Percentiles rank a stretch among this genome's conserved stretches.
Conservation (phyloP, 495 filamentous ascomycete species). For the Baudoinia panamericana region DNA sequence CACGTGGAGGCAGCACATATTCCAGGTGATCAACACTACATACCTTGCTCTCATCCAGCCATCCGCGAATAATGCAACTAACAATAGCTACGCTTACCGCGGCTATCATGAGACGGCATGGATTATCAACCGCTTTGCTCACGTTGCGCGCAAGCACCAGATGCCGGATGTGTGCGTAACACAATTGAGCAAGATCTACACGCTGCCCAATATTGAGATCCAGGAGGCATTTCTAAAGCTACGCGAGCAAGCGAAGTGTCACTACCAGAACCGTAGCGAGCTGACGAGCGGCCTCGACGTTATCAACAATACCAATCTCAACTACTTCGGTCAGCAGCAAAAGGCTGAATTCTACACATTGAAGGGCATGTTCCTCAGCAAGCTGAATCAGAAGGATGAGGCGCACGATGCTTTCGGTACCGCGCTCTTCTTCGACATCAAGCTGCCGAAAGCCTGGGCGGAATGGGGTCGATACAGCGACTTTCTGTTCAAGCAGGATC, state of each 20-base stretch:
- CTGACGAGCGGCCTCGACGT: slow-evolving; percentile 88
- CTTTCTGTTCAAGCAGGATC: slow-evolving; percentile 79
- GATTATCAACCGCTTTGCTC: slow-evolving; percentile 99
- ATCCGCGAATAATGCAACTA: slow-evolving; percentile 51
- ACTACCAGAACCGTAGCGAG: slow-evolving; percentile 89
- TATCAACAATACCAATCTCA: slow-evolving; percentile 98
- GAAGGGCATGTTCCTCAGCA: slow-evolving; percentile 98
- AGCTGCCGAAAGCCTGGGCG: slow-evolving; percentile 93
- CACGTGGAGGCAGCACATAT: slow-evolving; percentile 98
- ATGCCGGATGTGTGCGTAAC: slow-evolving; percentile 94
- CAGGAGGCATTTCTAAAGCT: slow-evolving; percentile 98
- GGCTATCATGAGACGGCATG: slow-evolving; percentile 98
- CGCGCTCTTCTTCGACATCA: slow-evolving; percentile 87
- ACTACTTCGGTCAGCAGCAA: slow-evolving; percentile 89
- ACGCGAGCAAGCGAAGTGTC: slow-evolving; percentile 92
- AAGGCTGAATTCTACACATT: slow-evolving; percentile 98
- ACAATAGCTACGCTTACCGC: slow-evolving; percentile 87
- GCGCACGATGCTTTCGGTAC: slow-evolving; percentile 89
- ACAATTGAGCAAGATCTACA: slow-evolving; percentile 95
- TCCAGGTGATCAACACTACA: slow-evolving; percentile 87
- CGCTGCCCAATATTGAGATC: slow-evolving; percentile 96
- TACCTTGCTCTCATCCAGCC: slow-evolving; percentile 78
- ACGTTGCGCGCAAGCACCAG: slow-evolving; percentile 93
- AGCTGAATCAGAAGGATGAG: slow-evolving; percentile 74
- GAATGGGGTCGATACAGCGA: slow-evolving; percentile 99